Base-by-base conservation (phyloP, 2,329 filamentous ascomycete species). In the Trichophyton schoenleinii region DNA sequence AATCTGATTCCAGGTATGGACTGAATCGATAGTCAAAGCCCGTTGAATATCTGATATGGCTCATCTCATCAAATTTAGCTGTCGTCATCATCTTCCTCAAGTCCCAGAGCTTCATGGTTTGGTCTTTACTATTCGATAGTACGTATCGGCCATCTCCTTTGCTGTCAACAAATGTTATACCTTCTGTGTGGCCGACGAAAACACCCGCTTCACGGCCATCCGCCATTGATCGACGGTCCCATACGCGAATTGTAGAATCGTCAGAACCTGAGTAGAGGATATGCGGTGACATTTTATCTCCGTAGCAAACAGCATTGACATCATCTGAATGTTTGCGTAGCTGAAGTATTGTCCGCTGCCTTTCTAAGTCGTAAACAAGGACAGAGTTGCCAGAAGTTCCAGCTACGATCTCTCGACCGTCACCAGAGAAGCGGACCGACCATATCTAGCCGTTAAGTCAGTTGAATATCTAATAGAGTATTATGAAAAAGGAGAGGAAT, bases 51-150 rank as follows among this genome's bases (percentile, higher is more conserved):
- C 71, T 69, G 59, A 71, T 3, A 77, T 73, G 58, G 85, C 77
- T 61, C 11, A 85, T 78, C 3, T 71, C 72, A 63, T 83, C 81
- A 1, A 78, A 74, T 72, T 75, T 72, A 38, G 85, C 81, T 0
- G 87, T 87, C 3, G 85, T 85, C 79, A 94, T 88, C 81, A 91
- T 92, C 80, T 89, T 95, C 59, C 92, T 82, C 61, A 96, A 72
- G 72, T 99, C 94, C 94, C 94, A 99, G 0, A 99, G 81, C 75
- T 97, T 97, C 84, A 95, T 95, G 48, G 87, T 92, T 73, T 97
- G 94, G 70, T 99, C 94, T 71, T 97, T 99, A 64, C 85, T 89
- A 68, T 99, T 99, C 66, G 87, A 91, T 28, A 99, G 82, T 7
- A 97, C 87, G 72, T 97, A 97, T 61, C 92, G 83, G 1, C 85